Percentiles rank a stretch among this genome's conserved stretches.
Evolutionary conservation across 768 basidiomycete genomes (phyloP).

Genomic region (Kwoniella mangroviensis): DNA sequence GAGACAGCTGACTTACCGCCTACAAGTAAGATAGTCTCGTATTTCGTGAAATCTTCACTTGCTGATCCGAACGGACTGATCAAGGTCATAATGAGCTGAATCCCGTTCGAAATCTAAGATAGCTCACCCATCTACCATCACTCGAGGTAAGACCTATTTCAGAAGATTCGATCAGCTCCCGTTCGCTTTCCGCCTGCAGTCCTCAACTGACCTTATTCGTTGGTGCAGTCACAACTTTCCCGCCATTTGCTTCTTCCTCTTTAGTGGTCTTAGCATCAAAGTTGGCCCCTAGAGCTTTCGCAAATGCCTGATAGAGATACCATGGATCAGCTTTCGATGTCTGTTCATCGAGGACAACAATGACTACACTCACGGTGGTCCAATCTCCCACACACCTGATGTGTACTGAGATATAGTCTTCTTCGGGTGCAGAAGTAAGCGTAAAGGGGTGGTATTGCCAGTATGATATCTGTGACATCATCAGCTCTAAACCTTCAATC

Average conservation of each 20-base stretch:
- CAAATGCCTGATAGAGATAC: conserved; percentile 62
- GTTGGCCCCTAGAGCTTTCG: conserved; percentile 81
- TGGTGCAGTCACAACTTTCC: conserved; percentile 62
- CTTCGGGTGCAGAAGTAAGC: conserved; percentile 89
- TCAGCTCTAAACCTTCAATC: too few relatives aligned
- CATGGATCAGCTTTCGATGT: too few relatives aligned
- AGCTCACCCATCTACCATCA: conserved; percentile 80
- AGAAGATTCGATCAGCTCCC: conserved; percentile 62
- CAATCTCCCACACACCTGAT: conserved; percentile 92
- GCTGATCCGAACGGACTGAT: conserved; percentile 84
- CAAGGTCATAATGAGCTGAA: background rate
- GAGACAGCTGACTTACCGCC: conserved; percentile 61
- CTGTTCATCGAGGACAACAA: background rate
- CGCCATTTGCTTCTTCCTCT: conserved; percentile 58
- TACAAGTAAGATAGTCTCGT: conserved; percentile 83
- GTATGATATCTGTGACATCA: conserved; percentile 70
- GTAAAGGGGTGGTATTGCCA: conserved; percentile 99
- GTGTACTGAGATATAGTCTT: conserved; percentile 92
- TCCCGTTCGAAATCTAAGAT: background rate
- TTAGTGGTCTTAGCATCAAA: conserved; percentile 65
- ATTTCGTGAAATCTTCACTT: conserved; percentile 84
- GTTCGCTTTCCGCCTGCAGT: background rate
- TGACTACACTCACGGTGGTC: conserved; percentile 60
- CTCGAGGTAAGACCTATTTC: conserved; percentile 77
- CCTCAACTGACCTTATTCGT: conserved; percentile 36